Evolutionary conservation across 176 grass and related monocot genomes (phyloP).

Genomic region (Lolium rigidum): DNA sequence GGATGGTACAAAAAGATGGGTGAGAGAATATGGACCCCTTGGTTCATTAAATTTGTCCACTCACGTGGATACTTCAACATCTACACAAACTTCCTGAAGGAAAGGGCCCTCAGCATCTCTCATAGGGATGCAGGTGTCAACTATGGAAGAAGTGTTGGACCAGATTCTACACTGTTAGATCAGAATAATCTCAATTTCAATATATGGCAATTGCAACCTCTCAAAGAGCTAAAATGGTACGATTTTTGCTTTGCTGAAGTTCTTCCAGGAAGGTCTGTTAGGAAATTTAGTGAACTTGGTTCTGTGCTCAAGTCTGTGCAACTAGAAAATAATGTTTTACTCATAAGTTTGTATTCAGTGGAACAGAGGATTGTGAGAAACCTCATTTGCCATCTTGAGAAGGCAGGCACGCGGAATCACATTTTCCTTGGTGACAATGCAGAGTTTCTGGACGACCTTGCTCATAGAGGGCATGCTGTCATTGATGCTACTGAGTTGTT

Average conservation of each 20-base stretch:
- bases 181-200: constrained; percentile 72
- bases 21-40: constrained; percentile 98
- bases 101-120: constrained; percentile 88
- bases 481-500: constrained; percentile 65
- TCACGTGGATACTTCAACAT: constrained; percentile 92
- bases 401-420: constrained; percentile 66
- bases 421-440: constrained; percentile 67
- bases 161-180: constrained; percentile 88
- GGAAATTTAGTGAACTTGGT: constrained; percentile 63
- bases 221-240: constrained; percentile 72
- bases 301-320: constrained; percentile 64
- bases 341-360: constrained; percentile 71
- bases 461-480: constrained; percentile 83
- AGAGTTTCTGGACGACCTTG: constrained; percentile 77
- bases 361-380: constrained; percentile 66
- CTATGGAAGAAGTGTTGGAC: constrained; percentile 83
- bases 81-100: constrained; percentile 84
- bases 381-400: constrained; percentile 89
- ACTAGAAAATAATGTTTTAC: constrained; percentile 56
- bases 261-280: constrained; percentile 65
- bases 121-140: constrained; percentile 96
- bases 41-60: constrained; percentile 98
- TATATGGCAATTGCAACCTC: constrained; percentile 62
- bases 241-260: constrained; percentile 87
- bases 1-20: constrained; percentile 98